A percentile compares a stretch with the other conserved stretches of the same genome.
Conservation (phyloP, 2,329 filamentous ascomycete species). For the Aspergillus arachidicola region DNA sequence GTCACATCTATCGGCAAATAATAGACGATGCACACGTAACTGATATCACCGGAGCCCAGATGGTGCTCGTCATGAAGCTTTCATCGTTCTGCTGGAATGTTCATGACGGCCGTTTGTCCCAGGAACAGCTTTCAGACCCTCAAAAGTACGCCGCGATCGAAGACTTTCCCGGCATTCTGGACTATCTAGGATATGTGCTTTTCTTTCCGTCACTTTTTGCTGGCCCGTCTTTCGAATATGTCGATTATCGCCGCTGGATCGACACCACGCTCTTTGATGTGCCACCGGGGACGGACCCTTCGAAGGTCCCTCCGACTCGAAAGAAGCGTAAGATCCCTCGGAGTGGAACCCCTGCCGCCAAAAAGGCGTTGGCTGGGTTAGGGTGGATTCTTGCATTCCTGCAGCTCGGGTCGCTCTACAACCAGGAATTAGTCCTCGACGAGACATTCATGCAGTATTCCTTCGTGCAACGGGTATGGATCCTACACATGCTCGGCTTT, state of each 20-base stretch:
- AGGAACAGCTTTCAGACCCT: constrained; percentile 77
- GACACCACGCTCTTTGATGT: constrained; percentile 94
- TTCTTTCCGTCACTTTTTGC: constrained; percentile 92
- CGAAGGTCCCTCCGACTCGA: constrained; percentile 80
- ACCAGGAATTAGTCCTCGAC: constrained; percentile 63
- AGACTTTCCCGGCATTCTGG: constrained; percentile 72
- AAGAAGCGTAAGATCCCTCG: constrained; percentile 92
- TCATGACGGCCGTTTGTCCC: constrained; percentile 81
- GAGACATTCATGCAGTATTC: constrained; percentile 67
- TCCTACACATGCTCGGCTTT: constrained; percentile 81
- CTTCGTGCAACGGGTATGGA: constrained; percentile 73
- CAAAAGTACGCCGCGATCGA: constrained; percentile 81
- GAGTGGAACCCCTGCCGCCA: constrained; percentile 79
- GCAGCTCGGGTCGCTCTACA: constrained; percentile 69
- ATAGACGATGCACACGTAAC: constrained; percentile 66
- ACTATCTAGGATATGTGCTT: constrained; percentile 87
- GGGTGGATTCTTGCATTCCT: constrained; percentile 80
- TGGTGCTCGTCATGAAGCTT: constrained; percentile 98
- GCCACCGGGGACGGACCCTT: constrained; percentile 76
- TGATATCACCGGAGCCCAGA: constrained; percentile 93
- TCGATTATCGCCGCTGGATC: constrained; percentile 89
- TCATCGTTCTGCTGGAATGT: constrained; percentile 98
- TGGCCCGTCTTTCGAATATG: constrained; percentile 91
- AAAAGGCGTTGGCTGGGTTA: constrained; percentile 73
- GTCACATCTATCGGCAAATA: constrained; percentile 80